phyloP scores from a whole-genome alignment of 169 alveolate genomes.

The Cytauxzoon felis region DNA sequence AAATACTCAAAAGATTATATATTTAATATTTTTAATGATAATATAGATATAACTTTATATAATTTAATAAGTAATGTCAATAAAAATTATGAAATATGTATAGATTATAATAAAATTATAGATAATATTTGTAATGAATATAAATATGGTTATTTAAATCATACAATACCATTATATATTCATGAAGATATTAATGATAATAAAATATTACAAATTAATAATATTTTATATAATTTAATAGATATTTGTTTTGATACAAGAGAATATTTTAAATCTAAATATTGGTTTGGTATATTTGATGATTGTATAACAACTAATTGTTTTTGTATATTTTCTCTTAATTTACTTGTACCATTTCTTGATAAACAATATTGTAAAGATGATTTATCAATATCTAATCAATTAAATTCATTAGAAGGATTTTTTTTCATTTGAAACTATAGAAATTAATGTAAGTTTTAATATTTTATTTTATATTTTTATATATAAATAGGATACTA shows the following conservation, averaged over 20 bases:
- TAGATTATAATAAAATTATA: neutral
- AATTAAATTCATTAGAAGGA: constrained; percentile 34
- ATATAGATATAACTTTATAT: neutral
- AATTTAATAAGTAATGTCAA: neutral
- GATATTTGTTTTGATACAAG: neutral
- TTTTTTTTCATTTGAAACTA: constrained; percentile 29
- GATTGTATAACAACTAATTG: constrained; percentile 37
- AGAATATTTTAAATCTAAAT: neutral
- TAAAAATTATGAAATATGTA: neutral
- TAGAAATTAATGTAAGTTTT: neutral
- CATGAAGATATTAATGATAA: neutral
- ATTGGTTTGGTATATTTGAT: constrained; percentile 43
- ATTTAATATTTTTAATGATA: neutral
- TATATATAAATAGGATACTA: neutral
- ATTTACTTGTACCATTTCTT: constrained; percentile 19
- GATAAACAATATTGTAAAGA: neutral
- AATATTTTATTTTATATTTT: neutral
- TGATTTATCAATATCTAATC: constrained; percentile 15
- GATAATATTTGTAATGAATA: neutral
- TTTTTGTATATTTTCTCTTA: constrained; percentile 33
- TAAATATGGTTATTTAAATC: constrained; percentile 44
- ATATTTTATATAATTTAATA: neutral
- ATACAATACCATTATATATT: constrained; percentile 13
- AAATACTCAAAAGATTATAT: neutral
- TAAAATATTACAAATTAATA: no score